A percentile compares a stretch with the other conserved stretches of the same genome.
phyloP scores from a whole-genome alignment of 2,329 filamentous ascomycete species.

The Gaeumannomyces tritici region DNA sequence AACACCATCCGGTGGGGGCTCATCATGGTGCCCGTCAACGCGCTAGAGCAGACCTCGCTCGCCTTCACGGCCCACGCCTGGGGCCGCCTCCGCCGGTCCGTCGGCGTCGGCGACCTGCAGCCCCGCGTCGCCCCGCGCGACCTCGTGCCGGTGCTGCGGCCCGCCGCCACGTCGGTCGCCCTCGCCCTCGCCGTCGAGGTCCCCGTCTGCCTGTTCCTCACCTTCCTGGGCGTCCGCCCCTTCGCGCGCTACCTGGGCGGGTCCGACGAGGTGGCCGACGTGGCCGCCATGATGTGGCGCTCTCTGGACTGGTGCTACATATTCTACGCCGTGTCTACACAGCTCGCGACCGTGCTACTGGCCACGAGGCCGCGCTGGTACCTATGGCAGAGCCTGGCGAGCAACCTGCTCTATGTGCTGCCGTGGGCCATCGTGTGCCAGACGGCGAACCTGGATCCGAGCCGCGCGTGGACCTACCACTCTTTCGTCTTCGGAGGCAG shows the following conservation, averaged over 20 bases:
- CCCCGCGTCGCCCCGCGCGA: conserved; percentile 10
- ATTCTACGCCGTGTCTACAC: conserved; percentile 56
- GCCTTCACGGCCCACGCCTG: conserved; percentile 59
- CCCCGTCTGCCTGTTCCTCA: conserved; percentile 52
- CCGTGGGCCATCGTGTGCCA: conserved; percentile 60
- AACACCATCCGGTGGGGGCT: conserved; percentile 66
- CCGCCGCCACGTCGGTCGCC: conserved; percentile 40
- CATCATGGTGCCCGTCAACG: conserved; percentile 62
- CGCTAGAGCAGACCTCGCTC: conserved; percentile 54
- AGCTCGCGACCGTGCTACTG: conserved; percentile 54
- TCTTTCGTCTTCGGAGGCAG: conserved; percentile 58
- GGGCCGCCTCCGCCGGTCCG: conserved; percentile 36
- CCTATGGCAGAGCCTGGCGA: conserved; percentile 54
- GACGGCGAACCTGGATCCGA: conserved; percentile 31
- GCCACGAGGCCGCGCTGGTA: conserved; percentile 59
- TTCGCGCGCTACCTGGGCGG: conserved; percentile 56
- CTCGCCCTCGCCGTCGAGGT: conserved; percentile 51
- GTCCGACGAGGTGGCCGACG: conserved; percentile 44
- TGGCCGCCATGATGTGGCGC: conserved; percentile 57
- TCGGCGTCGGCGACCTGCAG: conserved; percentile 13
- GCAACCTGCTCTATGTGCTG: conserved; percentile 59
- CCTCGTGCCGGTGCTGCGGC: conserved; percentile 31
- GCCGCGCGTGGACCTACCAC: conserved; percentile 59
- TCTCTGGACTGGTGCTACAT: conserved; percentile 59
- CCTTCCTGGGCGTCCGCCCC: conserved; percentile 43